Percentiles rank a stretch among this genome's conserved stretches.
Evolutionary conservation across 257 asterid genomes (phyloP).

Genomic region (Capsicum pubescens): DNA sequence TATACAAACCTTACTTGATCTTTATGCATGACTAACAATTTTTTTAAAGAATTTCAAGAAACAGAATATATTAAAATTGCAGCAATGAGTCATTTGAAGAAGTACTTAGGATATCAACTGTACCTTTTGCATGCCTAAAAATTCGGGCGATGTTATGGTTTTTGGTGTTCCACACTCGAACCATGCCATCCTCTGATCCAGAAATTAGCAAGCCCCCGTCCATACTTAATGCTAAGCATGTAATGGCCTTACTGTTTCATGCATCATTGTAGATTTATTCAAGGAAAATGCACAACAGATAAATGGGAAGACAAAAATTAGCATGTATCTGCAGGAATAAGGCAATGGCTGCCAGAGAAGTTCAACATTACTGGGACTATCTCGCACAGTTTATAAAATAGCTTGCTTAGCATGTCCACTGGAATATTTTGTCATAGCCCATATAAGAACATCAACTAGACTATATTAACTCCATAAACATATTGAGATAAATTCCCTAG

Average conservation of each 20-base stretch:
- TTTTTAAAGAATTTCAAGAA: neutral
- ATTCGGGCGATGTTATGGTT: constrained; percentile 64
- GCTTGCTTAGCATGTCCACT: neutral
- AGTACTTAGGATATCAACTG: neutral
- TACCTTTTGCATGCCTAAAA: constrained; percentile 83
- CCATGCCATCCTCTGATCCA: constrained; percentile 93
- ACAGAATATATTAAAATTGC: neutral
- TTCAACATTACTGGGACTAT: neutral
- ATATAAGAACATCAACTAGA: neutral
- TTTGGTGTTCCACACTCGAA: constrained; percentile 88
- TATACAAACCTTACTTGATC: neutral
- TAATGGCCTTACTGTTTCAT: constrained; percentile 79
- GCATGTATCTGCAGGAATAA: constrained; percentile 14
- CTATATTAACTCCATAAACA: neutral
- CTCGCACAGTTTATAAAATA: neutral
- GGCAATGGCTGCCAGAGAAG: neutral
- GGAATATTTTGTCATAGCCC: neutral
- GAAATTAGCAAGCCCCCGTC: constrained; percentile 74
- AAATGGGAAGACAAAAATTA: neutral
- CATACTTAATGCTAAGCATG: constrained; percentile 78
- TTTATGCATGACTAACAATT: neutral
- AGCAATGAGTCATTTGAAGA: neutral
- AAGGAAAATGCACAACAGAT: constrained; percentile 21
- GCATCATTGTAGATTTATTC: constrained; percentile 34
- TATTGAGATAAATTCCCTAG: neutral